These are phyloP conservation scores for Penicillium lagena DNA, from an alignment of 495 filamentous ascomycete genomes.

Conservation along the genomic window DNA sequence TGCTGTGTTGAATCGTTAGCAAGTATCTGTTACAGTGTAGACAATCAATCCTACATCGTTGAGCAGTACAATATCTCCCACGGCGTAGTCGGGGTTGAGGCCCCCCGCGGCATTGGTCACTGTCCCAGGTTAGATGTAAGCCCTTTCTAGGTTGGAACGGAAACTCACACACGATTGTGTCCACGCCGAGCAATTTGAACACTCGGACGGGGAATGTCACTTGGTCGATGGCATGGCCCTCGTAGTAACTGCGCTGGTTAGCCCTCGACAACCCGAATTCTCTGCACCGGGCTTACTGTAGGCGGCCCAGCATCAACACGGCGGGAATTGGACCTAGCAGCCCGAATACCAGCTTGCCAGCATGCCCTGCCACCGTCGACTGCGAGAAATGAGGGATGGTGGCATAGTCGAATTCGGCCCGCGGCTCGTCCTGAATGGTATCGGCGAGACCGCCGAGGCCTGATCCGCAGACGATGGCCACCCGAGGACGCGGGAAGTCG, in stretches of 20 bases:
- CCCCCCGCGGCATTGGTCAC: constrained; percentile 76
- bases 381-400: constrained; percentile 61
- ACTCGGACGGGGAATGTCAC: constrained; percentile 68
- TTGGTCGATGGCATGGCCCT: constrained; percentile 63
- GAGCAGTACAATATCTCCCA: constrained; percentile 68
- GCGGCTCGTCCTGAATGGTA: constrained; percentile 46
- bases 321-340: constrained; percentile 52
- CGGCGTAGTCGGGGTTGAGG: constrained; percentile 58
- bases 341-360: constrained; percentile 68
- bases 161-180: constrained; percentile 53
- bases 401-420: constrained; percentile 53
- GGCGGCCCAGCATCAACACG: constrained; percentile 67
- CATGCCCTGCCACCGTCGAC: constrained; percentile 64
- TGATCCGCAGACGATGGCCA: constrained; percentile 71
- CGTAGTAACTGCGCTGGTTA: constrained; percentile 55
- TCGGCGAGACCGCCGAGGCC: constrained; percentile 62
- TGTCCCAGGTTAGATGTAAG: constrained; percentile 18
- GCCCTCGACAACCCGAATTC: background rate
- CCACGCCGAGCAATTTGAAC: constrained; percentile 60
- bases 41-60: constrained; percentile 52
- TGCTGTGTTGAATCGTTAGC: constrained; percentile 43
- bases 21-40: background rate
- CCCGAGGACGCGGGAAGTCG: constrained; percentile 43
- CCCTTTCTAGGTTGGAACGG: background rate
- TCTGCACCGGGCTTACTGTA: constrained; percentile 52